Conservation (phyloP, 2,329 filamentous ascomycete genomes). For the Tolypocladium tundrense region DNA sequence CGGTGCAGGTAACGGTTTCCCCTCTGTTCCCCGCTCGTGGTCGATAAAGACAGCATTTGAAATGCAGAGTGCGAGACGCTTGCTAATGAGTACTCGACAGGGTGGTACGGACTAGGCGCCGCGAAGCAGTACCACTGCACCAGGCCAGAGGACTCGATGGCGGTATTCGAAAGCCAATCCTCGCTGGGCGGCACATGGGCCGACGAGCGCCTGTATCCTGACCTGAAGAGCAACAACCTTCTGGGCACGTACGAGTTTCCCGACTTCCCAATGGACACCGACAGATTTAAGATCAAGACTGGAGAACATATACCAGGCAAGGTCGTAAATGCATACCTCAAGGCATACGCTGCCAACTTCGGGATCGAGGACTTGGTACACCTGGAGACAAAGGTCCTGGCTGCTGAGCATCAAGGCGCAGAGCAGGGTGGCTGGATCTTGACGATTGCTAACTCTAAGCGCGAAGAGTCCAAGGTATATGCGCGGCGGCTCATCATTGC, state of each 20-base stretch:
- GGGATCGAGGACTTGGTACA: conserved; percentile 29
- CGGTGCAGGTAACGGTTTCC: conserved; percentile 35
- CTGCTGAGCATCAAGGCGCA: conserved; percentile 30
- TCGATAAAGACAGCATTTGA: neutral
- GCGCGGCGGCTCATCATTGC: conserved; percentile 42
- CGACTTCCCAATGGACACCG: conserved; percentile 59
- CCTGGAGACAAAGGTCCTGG: conserved; percentile 25
- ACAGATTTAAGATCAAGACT: conserved; percentile 35
- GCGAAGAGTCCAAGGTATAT: conserved; percentile 17
- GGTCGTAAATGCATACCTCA: conserved; percentile 37
- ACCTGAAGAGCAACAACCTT: conserved; percentile 65
- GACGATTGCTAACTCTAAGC: conserved; percentile 13
- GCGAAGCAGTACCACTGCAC: conserved; percentile 52
- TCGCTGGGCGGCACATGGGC: conserved; percentile 63
- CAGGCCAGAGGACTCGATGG: conserved; percentile 44
- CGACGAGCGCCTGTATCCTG: conserved; percentile 54
- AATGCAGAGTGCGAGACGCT: neutral
- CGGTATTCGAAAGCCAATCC: conserved; percentile 45
- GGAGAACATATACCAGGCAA: conserved; percentile 37
- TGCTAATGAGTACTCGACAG: conserved; percentile 3
- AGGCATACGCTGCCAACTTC: conserved; percentile 32
- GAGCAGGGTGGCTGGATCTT: conserved; percentile 32
- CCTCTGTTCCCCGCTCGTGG: neutral
- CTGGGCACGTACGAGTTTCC: conserved; percentile 63
- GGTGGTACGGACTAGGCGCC: conserved; percentile 43